Evolutionary conservation across 1,139 yeast genomes (phyloP), one percentile per base, ranked within the genome.

Genomic region (Geotrichum citri-aurantii): DNA sequence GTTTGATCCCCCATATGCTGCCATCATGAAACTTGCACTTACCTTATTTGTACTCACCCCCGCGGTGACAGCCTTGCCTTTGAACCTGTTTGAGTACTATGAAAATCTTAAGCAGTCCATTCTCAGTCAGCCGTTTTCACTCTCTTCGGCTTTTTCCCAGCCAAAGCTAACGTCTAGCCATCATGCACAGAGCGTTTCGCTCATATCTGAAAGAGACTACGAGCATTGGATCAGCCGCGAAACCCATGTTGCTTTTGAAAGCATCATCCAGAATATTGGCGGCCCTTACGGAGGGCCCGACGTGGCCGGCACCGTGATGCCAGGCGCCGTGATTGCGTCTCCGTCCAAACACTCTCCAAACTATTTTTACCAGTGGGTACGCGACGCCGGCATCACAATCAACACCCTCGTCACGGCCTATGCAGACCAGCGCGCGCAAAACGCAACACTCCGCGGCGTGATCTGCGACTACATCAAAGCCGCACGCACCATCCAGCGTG

Each of bases 301-400:
- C 1, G 51, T 53, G 11, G 33, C 24, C 23, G 56, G 52, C 10
- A 79, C 77, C 50, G 87, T 86, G 1, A 69, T 77, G 1, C 73
- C 77, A 7, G 97, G 97, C 29, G 89, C 83, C 2, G 86, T 90
- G 3, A 78, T 92, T 62, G 98, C 98, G 0, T 85, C 95, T 7
- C 95, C 96, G 3, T 88, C 96, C 0, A 80, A 71, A 57, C 6
- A 58, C 0, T 63, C 76, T 26, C 98, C 98, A 0, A 80, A 92
- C 71, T 92, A 92, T 70, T 91, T 81, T 66, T 92, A 81, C 68
- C 96, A 88, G 55, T 92, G 99, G 99, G 80, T 83, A 1, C 79
- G 99, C 66, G 99, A 92, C 70, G 84, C 92, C 42, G 97, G 97
- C 0, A 81, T 92, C 55, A 86, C 96, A 0, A 80, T 89, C 55